Evolutionary conservation across 306 rosid genomes (phyloP).

Genomic region (Purshia tridentata): DNA sequence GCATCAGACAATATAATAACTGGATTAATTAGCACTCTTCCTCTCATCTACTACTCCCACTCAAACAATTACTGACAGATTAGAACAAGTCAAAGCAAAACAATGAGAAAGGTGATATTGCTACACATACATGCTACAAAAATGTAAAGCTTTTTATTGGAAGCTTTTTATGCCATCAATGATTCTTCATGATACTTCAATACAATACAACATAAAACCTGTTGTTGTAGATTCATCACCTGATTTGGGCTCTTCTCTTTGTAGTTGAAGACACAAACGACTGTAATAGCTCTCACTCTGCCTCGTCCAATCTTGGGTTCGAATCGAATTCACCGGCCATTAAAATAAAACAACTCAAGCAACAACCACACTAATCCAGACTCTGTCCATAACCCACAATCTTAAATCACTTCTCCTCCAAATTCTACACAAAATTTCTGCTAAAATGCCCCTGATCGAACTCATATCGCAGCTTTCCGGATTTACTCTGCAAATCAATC

Average conservation of each 20-base stretch:
- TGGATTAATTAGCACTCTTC: constrained; percentile 17
- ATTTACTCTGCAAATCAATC: constrained; percentile 37
- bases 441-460: constrained; percentile 35
- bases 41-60: background rate
- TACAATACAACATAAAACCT: constrained; percentile 16
- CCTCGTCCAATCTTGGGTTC: constrained; percentile 26
- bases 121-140: background rate
- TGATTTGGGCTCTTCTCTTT: constrained; percentile 9
- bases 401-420: background rate
- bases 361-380: constrained; percentile 1
- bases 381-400: constrained; percentile 3
- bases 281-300: background rate
- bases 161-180: constrained; percentile 7
- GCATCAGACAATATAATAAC: background rate
- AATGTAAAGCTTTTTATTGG: constrained; percentile 1
- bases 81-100: background rate
- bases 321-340: constrained; percentile 21
- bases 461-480: constrained; percentile 33
- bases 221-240: constrained; percentile 13
- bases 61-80: background rate
- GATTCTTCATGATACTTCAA: background rate
- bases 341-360: background rate
- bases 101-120: background rate
- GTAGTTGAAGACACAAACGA: background rate
- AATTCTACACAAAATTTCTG: constrained; percentile 44